Evolutionary conservation across 768 basidiomycete genomes (phyloP).

Genomic region (Boletus edulis): DNA sequence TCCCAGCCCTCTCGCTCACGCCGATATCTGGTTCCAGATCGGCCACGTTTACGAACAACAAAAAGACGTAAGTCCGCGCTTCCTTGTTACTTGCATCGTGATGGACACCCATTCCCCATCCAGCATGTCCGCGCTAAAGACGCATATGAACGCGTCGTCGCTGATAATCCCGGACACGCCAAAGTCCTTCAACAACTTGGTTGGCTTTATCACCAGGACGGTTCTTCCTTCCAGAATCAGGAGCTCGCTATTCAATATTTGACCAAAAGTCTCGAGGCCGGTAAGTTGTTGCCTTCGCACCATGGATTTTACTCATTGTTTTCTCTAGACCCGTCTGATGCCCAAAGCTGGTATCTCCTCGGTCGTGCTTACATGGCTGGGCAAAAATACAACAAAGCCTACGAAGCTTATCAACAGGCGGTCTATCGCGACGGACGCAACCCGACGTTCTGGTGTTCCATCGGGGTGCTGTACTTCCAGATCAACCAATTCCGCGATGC

Average conservation of each 20-base stretch:
- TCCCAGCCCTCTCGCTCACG: slow-evolving; percentile 91
- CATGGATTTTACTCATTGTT: neutral
- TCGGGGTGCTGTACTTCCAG: slow-evolving; percentile 98
- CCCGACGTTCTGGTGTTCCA: slow-evolving; percentile 99
- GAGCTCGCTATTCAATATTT: slow-evolving; percentile 92
- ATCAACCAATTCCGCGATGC: slow-evolving; percentile 99
- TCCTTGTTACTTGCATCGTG: neutral
- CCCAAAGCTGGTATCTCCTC: slow-evolving; percentile 98
- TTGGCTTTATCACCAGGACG: slow-evolving; percentile 96
- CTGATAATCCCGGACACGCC: slow-evolving; percentile 90
- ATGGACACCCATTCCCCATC: slow-evolving; percentile 9
- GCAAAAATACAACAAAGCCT: slow-evolving; percentile 98
- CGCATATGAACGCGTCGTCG: slow-evolving; percentile 93
- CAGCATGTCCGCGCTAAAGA: slow-evolving; percentile 90
- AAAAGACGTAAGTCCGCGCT: slow-evolving; percentile 68
- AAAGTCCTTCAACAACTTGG: slow-evolving; percentile 98
- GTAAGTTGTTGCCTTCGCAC: slow-evolving; percentile 42
- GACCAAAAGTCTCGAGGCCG: slow-evolving; percentile 93
- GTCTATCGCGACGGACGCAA: slow-evolving; percentile 99
- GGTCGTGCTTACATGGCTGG: slow-evolving; percentile 99
- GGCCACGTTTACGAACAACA: slow-evolving; percentile 98
- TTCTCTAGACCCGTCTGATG: slow-evolving; percentile 81
- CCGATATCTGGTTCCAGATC: slow-evolving; percentile 99
- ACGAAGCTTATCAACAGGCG: slow-evolving; percentile 98
- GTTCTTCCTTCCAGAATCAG: slow-evolving; percentile 93